phyloP scores from a whole-genome alignment of 148 eudicot species.

The Silene uniflora region DNA sequence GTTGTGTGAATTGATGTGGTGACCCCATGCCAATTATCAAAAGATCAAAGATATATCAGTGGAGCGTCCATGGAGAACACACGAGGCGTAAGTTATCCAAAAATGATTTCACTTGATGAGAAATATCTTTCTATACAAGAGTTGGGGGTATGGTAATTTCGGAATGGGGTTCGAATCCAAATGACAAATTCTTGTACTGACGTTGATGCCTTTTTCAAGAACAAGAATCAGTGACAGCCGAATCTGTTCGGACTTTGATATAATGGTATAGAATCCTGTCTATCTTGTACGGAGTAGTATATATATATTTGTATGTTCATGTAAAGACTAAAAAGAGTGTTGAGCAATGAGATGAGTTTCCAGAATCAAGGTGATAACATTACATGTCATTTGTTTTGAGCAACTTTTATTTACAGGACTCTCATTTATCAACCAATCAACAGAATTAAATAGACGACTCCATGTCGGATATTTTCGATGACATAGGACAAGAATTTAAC shows the following conservation, averaged over 20 bases:
- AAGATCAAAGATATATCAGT: not conserved
- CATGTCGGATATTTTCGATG: too few relatives aligned
- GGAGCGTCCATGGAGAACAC: not conserved
- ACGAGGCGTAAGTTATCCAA: not conserved
- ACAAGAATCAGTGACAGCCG: slow-evolving; percentile 6
- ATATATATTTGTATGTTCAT: not conserved
- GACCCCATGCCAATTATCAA: slow-evolving; percentile 7
- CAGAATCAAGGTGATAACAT: not conserved
- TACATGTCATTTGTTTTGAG: not conserved
- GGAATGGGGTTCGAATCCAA: not conserved
- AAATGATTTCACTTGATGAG: not conserved
- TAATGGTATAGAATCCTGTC: not conserved
- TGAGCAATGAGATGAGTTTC: not conserved
- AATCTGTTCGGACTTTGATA: slow-evolving; percentile 5
- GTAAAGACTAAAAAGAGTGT: not conserved
- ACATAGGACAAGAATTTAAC: too few relatives aligned
- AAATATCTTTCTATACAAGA: not conserved
- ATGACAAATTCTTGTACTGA: not conserved
- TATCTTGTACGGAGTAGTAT: not conserved
- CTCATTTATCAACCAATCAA: too few relatives aligned
- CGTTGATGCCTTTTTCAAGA: not conserved
- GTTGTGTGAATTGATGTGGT: slow-evolving; percentile 3
- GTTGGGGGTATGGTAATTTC: not conserved
- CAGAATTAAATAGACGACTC: too few relatives aligned
- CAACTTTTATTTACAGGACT: too few relatives aligned